Evolutionary conservation across 768 basidiomycete species (phyloP).

Genomic region (Russula vinacea): DNA sequence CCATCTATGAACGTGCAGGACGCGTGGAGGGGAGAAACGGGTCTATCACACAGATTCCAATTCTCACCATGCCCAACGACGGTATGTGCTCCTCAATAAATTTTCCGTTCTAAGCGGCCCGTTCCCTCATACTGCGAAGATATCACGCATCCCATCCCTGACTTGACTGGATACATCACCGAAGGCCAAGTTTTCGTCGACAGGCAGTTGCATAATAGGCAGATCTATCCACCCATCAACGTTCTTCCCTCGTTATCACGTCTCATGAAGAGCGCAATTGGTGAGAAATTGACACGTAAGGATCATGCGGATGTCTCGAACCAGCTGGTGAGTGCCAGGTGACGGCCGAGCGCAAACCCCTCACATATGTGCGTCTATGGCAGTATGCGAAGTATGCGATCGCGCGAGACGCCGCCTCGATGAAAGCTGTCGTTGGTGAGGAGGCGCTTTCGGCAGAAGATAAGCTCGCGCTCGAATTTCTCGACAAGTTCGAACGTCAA

Average conservation of each 20-base stretch:
- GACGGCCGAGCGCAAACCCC: constrained; percentile 18
- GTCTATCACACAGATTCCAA: constrained; percentile 99
- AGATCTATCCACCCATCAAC: constrained; percentile 99
- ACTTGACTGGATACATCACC: constrained; percentile 98
- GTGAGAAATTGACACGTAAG: constrained; percentile 94
- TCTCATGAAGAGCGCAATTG: constrained; percentile 99
- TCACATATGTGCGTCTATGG: constrained; percentile 29
- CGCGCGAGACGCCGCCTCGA: constrained; percentile 92
- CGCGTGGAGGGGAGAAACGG: constrained; percentile 97
- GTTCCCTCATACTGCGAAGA: constrained; percentile 47
- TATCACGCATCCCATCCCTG: constrained; percentile 99
- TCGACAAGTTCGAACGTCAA: constrained; percentile 95
- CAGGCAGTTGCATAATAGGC: constrained; percentile 92
- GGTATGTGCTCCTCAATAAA: constrained; percentile 48
- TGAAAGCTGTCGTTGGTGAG: constrained; percentile 99
- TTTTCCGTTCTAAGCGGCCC: constrained; percentile 20
- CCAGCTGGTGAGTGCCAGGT: constrained; percentile 68
- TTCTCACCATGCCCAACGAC: constrained; percentile 99
- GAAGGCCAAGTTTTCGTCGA: constrained; percentile 99
- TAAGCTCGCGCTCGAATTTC: constrained; percentile 93
- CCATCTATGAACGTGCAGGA: constrained; percentile 98
- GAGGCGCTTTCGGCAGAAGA: constrained; percentile 94
- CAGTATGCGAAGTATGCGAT: constrained; percentile 99
- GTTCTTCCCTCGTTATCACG: constrained; percentile 97
- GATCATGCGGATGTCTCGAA: constrained; percentile 99